These are phyloP conservation scores for Melastoma malabathricum DNA, from an alignment of 345 rosid species.

Conservation along the genomic window DNA sequence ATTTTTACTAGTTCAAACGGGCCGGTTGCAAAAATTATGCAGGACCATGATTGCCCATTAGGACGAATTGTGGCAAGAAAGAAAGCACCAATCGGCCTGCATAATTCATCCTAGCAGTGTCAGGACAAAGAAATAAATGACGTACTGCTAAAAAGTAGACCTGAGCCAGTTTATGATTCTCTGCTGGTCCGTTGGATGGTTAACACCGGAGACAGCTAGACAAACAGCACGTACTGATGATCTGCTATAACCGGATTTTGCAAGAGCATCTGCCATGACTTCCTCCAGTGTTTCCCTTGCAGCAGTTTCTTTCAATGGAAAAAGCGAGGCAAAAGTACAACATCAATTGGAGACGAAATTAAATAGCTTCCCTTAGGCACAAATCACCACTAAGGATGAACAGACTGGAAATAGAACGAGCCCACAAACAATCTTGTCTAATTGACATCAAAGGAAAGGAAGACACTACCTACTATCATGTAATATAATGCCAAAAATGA, in stretches of 20 bases:
- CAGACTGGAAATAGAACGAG: too few relatives aligned
- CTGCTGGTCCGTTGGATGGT: constrained; percentile 78
- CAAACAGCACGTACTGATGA: constrained; percentile 75
- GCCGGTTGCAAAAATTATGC: too few relatives aligned
- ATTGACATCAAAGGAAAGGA: too few relatives aligned
- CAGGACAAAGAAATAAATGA: background rate
- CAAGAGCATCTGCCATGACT: constrained; percentile 75
- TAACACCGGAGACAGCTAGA: constrained; percentile 90
- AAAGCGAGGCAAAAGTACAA: background rate
- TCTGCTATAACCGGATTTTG: constrained; percentile 42
- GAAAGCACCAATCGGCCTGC: background rate
- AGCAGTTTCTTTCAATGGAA: constrained; percentile 45
- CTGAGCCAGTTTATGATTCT: constrained; percentile 76
- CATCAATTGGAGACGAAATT: background rate
- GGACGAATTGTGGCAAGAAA: too few relatives aligned
- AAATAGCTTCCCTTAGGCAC: background rate
- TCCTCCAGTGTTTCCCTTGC: constrained; percentile 75
- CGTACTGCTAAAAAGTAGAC: constrained; percentile 17
- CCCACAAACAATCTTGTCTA: too few relatives aligned
- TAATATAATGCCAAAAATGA: too few relatives aligned
- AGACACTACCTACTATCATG: too few relatives aligned
- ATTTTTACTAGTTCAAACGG: too few relatives aligned
- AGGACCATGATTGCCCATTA: too few relatives aligned
- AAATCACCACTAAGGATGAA: background rate
- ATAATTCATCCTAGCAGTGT: background rate